Base-by-base conservation (phyloP, 1,284 basidiomycete genomes). In the Phellopilus nigrolimitatus region DNA sequence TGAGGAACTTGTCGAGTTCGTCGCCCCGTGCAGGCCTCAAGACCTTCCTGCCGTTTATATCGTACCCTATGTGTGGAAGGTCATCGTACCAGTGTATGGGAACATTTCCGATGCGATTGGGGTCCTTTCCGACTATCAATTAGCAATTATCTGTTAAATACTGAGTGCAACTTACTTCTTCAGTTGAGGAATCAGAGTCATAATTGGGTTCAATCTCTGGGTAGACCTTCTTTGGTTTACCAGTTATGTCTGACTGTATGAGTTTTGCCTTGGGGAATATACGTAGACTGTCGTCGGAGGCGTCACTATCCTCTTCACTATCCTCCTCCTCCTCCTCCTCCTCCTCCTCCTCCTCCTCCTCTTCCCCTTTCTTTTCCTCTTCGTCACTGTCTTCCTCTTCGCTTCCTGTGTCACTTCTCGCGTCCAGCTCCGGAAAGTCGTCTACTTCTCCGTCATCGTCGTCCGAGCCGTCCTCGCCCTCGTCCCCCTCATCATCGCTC, bases 31-130 rank as follows among this genome's bases (percentile, higher is more conserved):
- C 95, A 12, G 97, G 95, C 57, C 93, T 86, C 62, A 98, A 79
- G 56, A 99, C 87, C 68, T 90, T 90, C 71, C 91, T 93, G 44
- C 97, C 97, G 66, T 95, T 82, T 64, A 99, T 86, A 68, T 94
- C 84, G 72, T 99, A 99, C 42, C 97, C 97, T 64, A 99, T 84
- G 71, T 99, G 97, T n/a, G 97, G 97, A 60, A 99, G 75, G 72
- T 99, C 95, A 67, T 99, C 97, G 70, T 99, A 99, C 93, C 95
- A 99, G 66, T 98, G 93, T 74, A 92, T 86, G 40, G 97, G 97
- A 51, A 99, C 78, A 70, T 97, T 83, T 54, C 97, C 97, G 60
- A 97, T 84, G 53, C 95, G 88, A 68, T 98, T 99, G 30, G 91
- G 89, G 56, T 84, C 80, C 92, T 97, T 55, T 1, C 56, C 38